Conservation (phyloP, 2,329 filamentous ascomycete genomes). For the Fusarium sp. region DNA sequence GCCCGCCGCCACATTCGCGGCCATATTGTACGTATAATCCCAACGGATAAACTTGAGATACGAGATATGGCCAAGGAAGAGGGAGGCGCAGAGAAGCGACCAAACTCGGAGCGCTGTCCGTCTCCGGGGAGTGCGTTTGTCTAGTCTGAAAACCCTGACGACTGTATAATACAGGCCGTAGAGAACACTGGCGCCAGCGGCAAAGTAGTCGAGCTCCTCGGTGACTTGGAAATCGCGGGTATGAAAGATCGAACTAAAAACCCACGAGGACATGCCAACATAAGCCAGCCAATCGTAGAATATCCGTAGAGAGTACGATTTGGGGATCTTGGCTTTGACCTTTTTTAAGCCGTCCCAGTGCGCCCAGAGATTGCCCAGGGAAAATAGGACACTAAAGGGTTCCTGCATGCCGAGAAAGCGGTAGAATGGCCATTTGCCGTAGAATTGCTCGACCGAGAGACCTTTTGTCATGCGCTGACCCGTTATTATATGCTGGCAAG, state of each 20-base stretch:
- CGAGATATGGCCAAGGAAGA: conserved; percentile 83
- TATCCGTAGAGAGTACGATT: conserved; percentile 79
- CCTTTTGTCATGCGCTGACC: conserved; percentile 75
- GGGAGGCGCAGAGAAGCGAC: conserved; percentile 78
- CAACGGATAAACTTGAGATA: conserved; percentile 90
- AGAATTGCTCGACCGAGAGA: conserved; percentile 87
- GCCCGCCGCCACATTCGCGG: conserved; percentile 88
- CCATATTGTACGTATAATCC: conserved; percentile 99
- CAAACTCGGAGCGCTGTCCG: conserved; percentile 76
- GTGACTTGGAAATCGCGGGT: conserved; percentile 87
- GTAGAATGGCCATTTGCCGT: conserved; percentile 98
- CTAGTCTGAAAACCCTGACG: conserved; percentile 86
- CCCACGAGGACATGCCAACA: conserved; percentile 87
- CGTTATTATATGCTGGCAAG: conserved; percentile 95
- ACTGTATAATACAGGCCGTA: conserved; percentile 92
- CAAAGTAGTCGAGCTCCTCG: conserved; percentile 97
- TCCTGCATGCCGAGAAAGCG: conserved; percentile 95
- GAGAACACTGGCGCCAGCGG: conserved; percentile 88
- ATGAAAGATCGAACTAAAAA: conserved; percentile 92
- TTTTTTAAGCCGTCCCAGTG: conserved; percentile 83
- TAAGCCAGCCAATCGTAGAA: conserved; percentile 88
- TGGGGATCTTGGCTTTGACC: conserved; percentile 78
- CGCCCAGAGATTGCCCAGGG: conserved; percentile 89
- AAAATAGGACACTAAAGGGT: conserved; percentile 94
- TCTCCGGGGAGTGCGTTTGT: conserved; percentile 65